Base-by-base conservation (phyloP, 2,329 filamentous ascomycete species). In the Dactylellina parvicollis region DNA sequence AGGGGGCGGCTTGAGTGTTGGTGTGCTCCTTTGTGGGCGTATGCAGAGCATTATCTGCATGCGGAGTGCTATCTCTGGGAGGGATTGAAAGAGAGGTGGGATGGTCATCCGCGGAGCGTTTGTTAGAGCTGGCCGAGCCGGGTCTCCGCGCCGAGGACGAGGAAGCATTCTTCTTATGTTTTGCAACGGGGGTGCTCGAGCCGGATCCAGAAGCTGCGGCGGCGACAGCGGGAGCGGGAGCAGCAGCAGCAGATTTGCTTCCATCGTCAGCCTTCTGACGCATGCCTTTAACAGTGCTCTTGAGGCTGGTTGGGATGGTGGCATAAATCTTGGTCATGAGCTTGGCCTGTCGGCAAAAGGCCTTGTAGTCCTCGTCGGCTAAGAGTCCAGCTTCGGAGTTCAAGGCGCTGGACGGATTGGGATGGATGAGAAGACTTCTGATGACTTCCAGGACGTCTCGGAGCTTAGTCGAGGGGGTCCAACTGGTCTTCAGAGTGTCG, bases 381-480 rank as follows among this genome's bases (percentile, higher is more conserved):
- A 78, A 24, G n/a, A 75, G 75, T 38, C 76, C 77, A 1, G 77
- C 77, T 38, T 76, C 76, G 46, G 77, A 77, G 60, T 78, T 78
- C 36, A 78, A 71, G 3, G 76, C 74, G 38, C 76, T 78, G 16
- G 72, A 75, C 7, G 76, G 77, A 36, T 78, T 78, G 3, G 77
- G 76, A 16, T 76, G 75, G 14, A 78, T 75, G 38, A 78, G 61
- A 20, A 78, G 70, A 67, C 77, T 78, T 26, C 77, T 75, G 55
- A 78, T 78, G 8, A 76, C 77, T 42, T 76, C 56, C 12, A 77
- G 70, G 3, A 78, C 75, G 32, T 78, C 77, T 36, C 73, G 73
- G 2, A 78, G 50, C 3, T 76, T 78, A n/a, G 75, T 71, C 14
- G 65, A 65, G 4, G 76, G 74, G 5, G 75, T 77, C 77, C 77